A percentile compares a stretch with the other conserved stretches of the same genome.
phyloP scores from a whole-genome alignment of 2,329 filamentous ascomycete species.

The Trichophyton verrucosum region DNA sequence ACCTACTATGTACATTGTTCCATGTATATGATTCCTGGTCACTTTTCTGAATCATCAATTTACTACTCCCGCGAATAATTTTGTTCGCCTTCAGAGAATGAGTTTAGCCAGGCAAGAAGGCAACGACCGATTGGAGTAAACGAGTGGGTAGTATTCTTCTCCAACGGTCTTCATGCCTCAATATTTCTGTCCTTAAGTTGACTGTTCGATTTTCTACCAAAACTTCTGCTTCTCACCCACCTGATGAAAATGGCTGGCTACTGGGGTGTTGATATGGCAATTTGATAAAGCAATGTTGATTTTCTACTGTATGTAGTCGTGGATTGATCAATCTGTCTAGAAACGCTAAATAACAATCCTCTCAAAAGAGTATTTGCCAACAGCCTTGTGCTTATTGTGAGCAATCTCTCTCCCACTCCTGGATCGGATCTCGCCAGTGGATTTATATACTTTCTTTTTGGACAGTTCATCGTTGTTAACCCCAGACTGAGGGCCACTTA shows the following conservation, averaged over 20 bases:
- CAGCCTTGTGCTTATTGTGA: slow-evolving; percentile 63
- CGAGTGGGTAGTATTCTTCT: too few relatives aligned
- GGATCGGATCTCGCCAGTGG: slow-evolving; percentile 55
- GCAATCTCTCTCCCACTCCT: slow-evolving; percentile 63
- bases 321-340: background rate
- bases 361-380: slow-evolving; percentile 74
- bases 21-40: background rate
- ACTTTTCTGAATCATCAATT: too few relatives aligned
- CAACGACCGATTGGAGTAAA: too few relatives aligned
- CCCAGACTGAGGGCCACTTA: slow-evolving; percentile 30
- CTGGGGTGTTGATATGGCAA: background rate
- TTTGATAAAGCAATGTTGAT: background rate
- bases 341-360: slow-evolving; percentile 50
- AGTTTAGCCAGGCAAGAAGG: too few relatives aligned
- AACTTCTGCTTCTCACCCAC: too few relatives aligned
- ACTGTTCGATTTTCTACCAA: too few relatives aligned
- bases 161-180: too few relatives aligned
- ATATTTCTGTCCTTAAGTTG: too few relatives aligned
- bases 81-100: too few relatives aligned
- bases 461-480: slow-evolving; percentile 36
- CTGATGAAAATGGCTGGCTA: background rate
- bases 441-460: slow-evolving; percentile 43
- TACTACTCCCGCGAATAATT: too few relatives aligned
- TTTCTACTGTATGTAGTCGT: background rate
- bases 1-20: background rate